Base-by-base conservation (phyloP, 331 rosid species). In the Stylosanthes scabra region DNA sequence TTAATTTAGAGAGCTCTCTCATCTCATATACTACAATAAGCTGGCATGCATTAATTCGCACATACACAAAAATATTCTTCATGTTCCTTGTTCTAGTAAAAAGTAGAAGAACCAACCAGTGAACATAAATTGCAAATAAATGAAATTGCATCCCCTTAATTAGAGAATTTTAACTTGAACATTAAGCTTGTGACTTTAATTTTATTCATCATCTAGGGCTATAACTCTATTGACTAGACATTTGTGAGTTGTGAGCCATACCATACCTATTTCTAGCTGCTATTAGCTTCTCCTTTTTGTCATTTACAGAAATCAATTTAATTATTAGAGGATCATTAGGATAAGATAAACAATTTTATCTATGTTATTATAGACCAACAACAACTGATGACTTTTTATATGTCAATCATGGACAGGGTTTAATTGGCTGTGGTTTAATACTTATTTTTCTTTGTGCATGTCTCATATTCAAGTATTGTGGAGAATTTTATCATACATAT, bases 231-330 rank as follows among this genome's bases (percentile, higher is more conserved):
- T 63, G 88, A 84, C 73, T 83, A 60, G 83, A 75, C 87, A 75
- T 81, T 79, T 83, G 94, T 72, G 89, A 88, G 61, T 81, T 83
- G 92, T 72, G 89, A 88, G 65, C 74, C 86, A 83, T 45, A 68
- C 28, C 77, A 72, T 58, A 52, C n/a, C 12, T 31, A 31, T 64
- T 14, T 63, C 69, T 63, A 63, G 49, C 64, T 47, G 25, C 25
- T 20, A 20, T 20, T 20, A 31, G 37, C 37, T 31, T 41, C 59
- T 12, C 52, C 52, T 34, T 71, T 74, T 70, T 27, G 27, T 66
- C 64, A 71, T 7, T 57, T 28, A 42, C 16, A 52, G 13, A 7
- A 10, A 57, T 31, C 6, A 45, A 49, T 52, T 63, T 68, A 50
- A 40, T 12, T 68, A 50, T 47, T 12, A 57, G 14, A 8, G 58